These are phyloP conservation scores for Dacryopinax primogenitus DNA, from an alignment of 768 basidiomycete species.

Conservation along the genomic window DNA sequence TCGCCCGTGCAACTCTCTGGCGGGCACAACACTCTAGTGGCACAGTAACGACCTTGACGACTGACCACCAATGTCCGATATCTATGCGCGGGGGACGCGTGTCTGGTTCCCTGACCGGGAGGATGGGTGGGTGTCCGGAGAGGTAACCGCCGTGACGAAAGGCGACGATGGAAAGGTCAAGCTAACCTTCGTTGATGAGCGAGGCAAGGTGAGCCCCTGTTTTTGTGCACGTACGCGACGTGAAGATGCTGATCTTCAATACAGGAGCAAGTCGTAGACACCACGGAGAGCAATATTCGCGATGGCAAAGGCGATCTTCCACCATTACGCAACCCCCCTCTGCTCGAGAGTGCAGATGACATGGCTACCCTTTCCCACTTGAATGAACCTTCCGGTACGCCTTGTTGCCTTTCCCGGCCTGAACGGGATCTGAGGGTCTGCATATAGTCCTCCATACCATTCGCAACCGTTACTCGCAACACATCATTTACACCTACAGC, in stretches of 20 bases:
- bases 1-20: background rate
- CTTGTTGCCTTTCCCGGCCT: background rate
- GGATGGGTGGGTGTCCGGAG: slow-evolving; percentile 84
- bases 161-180: slow-evolving; percentile 57
- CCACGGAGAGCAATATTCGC: slow-evolving; percentile 66
- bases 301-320: slow-evolving; percentile 71
- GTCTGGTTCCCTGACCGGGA: slow-evolving; percentile 80
- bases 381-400: slow-evolving; percentile 88
- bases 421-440: slow-evolving; percentile 8
- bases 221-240: slow-evolving; percentile 13
- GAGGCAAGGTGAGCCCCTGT: slow-evolving; percentile 57
- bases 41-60: background rate
- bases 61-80: slow-evolving; percentile 15
- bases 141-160: slow-evolving; percentile 55
- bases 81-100: slow-evolving; percentile 19
- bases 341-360: slow-evolving; percentile 95
- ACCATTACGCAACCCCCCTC: slow-evolving; percentile 88
- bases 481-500: slow-evolving; percentile 97
- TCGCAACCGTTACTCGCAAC: slow-evolving; percentile 88
- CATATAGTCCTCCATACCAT: slow-evolving; percentile 84
- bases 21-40: background rate
- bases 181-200: slow-evolving; percentile 78
- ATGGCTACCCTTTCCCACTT: slow-evolving; percentile 94
- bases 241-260: slow-evolving; percentile 9
- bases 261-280: slow-evolving; percentile 68